Evolutionary conservation across 192 early-diverging fungal species (phyloP).

Genomic region (Dimargaris xerosporica): DNA sequence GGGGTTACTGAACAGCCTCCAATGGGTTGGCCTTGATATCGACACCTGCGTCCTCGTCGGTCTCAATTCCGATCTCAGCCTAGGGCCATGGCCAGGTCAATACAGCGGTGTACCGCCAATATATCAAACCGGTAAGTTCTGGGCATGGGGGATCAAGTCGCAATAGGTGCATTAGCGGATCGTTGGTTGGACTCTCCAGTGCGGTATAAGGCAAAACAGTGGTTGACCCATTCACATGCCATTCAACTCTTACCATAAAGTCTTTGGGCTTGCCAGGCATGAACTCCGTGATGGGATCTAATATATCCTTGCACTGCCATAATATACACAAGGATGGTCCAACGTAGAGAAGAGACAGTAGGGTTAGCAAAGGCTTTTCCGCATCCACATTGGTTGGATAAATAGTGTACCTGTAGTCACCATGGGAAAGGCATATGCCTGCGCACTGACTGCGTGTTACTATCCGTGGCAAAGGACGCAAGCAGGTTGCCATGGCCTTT

Average conservation of each 20-base stretch:
- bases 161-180: neutral
- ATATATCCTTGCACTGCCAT: slow-evolving; percentile 23
- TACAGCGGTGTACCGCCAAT: neutral
- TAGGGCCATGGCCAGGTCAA: neutral
- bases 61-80: slow-evolving; percentile 32
- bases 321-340: neutral
- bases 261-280: slow-evolving; percentile 21
- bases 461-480: neutral
- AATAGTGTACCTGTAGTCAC: neutral
- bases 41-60: slow-evolving; percentile 25
- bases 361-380: neutral
- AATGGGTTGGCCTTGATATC: slow-evolving; percentile 22
- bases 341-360: neutral
- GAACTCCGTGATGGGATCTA: slow-evolving; percentile 27
- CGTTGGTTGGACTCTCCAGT: neutral
- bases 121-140: no score
- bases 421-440: neutral
- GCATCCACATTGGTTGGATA: neutral
- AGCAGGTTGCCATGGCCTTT: neutral
- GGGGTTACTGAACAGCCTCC: neutral
- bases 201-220: neutral
- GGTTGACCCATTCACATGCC: neutral
- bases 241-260: slow-evolving; percentile 17
- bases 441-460: neutral
- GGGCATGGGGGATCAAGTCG: neutral